Evolutionary conservation across 768 basidiomycete genomes (phyloP).

Genomic region (Naganishia onofrii): DNA sequence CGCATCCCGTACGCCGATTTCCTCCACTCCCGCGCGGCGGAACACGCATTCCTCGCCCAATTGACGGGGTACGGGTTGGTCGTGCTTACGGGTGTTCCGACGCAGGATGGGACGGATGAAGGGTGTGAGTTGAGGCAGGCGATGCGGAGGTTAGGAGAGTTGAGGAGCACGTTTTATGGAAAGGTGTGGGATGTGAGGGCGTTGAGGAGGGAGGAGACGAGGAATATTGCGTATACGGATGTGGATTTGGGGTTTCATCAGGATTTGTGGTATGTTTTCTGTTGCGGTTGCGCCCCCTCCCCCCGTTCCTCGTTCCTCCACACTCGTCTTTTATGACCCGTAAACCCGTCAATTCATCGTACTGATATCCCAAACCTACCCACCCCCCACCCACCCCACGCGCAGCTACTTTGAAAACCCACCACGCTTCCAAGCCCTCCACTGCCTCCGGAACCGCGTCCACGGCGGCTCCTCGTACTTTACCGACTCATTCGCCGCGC

Average conservation of each 20-base stretch:
- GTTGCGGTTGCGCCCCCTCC: slow-evolving; percentile 1
- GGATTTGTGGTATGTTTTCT: slow-evolving; percentile 73
- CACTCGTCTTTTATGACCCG: too few relatives aligned
- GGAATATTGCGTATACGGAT: slow-evolving; percentile 93
- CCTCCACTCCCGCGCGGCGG: slow-evolving; percentile 54
- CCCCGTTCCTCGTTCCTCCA: background rate
- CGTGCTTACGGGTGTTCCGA: slow-evolving; percentile 70
- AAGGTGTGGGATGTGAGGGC: slow-evolving; percentile 82
- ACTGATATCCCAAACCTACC: too few relatives aligned
- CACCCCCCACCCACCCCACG: too few relatives aligned
- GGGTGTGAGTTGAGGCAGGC: slow-evolving; percentile 66
- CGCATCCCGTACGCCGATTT: slow-evolving; percentile 60
- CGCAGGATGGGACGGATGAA: slow-evolving; percentile 60
- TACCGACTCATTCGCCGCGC: slow-evolving; percentile 72
- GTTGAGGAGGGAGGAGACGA: slow-evolving; percentile 57
- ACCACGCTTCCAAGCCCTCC: slow-evolving; percentile 86
- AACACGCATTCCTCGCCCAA: slow-evolving; percentile 66
- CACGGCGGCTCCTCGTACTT: slow-evolving; percentile 80
- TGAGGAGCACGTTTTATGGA: slow-evolving; percentile 87
- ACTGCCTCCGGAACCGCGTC: slow-evolving; percentile 82
- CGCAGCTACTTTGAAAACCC: slow-evolving; percentile 89
- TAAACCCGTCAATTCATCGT: too few relatives aligned
- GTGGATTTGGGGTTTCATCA: slow-evolving; percentile 82
- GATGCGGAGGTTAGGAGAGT: slow-evolving; percentile 67
- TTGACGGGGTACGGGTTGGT: slow-evolving; percentile 70